Base-by-base conservation (phyloP, 2,329 filamentous ascomycete species). In the Penicillium verrucosum region DNA sequence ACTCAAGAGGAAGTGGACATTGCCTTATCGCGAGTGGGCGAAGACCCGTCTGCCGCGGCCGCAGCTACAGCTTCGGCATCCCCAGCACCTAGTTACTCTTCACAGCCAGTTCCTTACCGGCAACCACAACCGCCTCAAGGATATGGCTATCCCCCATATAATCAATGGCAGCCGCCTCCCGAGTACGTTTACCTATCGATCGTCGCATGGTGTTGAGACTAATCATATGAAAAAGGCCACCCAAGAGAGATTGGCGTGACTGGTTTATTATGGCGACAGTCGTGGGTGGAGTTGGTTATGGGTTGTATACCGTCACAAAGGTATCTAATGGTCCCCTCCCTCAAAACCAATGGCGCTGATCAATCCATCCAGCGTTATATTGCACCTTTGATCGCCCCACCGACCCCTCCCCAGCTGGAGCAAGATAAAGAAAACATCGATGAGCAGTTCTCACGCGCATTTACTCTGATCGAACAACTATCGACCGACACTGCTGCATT, bases 261-360 rank as follows among this genome's bases (percentile, higher is more conserved):
- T 97, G 92, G 89, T 99, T 99, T 77, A 97, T 99, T 75, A 96
- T 97, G 91, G 94, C 94, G 8, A 99, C 94, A 0, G 90, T 97
- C 12, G 88, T 95, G 60, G 89, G 92, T 56, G 91, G 92, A 47
- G 87, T 97, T 21, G 84, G 91, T 38, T 97, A 97, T 69, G 93
- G 92, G 0, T 76, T 96, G 23, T 99, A 94, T 72, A 85, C 88
- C 62, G 83, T 97, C 16, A 90, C 92, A 59, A 95, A 95, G 84
- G 89, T 91, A 59, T 38, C 42, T 29, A 29, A 18, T 32, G 32
- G 4, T 36, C 3, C 23, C 34, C 14, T 37, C 11, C 29, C 5
- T 6, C 21, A 21, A 21, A 12, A 23, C 5, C 14, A 11, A 36
- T 37, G 40, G 48, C 51, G 59, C 57, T 68, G 54, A 69, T 44